Percentiles rank a stretch among this genome's conserved stretches.
Conservation (phyloP, 495 filamentous ascomycete genomes). For the Cladorrhinum samala region DNA sequence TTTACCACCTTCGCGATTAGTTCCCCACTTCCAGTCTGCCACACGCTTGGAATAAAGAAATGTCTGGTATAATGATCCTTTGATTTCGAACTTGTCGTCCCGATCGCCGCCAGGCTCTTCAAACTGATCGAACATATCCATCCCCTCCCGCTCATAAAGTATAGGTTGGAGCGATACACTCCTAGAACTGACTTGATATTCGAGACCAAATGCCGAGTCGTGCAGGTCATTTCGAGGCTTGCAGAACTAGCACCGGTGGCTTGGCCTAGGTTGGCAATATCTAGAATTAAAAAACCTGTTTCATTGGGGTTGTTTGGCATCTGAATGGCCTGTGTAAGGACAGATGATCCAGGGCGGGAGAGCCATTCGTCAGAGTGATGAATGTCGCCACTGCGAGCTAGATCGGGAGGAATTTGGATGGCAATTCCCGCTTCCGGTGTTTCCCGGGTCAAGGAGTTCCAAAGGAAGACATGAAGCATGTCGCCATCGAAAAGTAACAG, state of each 20-base stretch:
- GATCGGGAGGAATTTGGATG: conserved; percentile 3
- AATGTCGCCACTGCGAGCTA: background rate
- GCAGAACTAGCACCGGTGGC: background rate
- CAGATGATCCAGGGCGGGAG: conserved; percentile 4
- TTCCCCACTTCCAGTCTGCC: conserved; percentile 15
- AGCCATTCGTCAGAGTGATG: conserved; percentile 10
- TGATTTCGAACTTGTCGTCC: background rate
- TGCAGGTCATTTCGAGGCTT: background rate
- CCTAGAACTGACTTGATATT: conserved; percentile 10
- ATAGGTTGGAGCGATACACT: conserved; percentile 10
- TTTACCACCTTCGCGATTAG: conserved; percentile 13
- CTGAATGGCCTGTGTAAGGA: conserved; percentile 3
- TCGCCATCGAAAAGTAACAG: conserved; percentile 8
- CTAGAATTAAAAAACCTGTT: conserved; percentile 13
- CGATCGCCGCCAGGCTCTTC: conserved; percentile 2
- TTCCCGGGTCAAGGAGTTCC: conserved; percentile 3
- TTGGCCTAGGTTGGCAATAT: conserved; percentile 1
- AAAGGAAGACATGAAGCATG: conserved; percentile 11
- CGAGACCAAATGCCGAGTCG: conserved; percentile 1
- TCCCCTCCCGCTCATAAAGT: conserved; percentile 14
- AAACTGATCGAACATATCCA: conserved; percentile 20
- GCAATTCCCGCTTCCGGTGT: conserved; percentile 5
- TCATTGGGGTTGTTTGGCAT: conserved; percentile 1
- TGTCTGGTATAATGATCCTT: conserved; percentile 8
- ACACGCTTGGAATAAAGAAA: conserved; percentile 21